A percentile compares a stretch with the other conserved stretches of the same genome.
These are phyloP conservation scores for Gymnopilus junonius DNA, from an alignment of 768 basidiomycete genomes.

Conservation along the genomic window DNA sequence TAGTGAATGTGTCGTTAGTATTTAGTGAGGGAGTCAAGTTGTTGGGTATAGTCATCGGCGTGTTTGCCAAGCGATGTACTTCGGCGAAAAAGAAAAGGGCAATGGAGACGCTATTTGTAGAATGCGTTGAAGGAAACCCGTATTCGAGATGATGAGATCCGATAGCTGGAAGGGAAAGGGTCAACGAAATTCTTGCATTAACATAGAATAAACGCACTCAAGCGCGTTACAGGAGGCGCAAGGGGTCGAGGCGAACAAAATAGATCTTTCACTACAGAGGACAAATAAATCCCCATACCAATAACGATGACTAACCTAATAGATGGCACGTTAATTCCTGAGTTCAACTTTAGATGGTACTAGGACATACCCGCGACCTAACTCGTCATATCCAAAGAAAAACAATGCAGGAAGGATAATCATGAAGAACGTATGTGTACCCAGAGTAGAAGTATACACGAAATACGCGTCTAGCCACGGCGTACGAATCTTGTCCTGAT, in stretches of 20 bases:
- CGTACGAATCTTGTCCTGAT: slow-evolving; percentile 56
- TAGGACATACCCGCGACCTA: slow-evolving; percentile 75
- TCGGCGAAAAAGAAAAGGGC: slow-evolving; percentile 78
- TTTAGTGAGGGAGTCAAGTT: slow-evolving; percentile 3
- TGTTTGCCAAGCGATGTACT: slow-evolving; percentile 54
- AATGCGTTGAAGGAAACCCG: slow-evolving; percentile 96
- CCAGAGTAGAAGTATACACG: slow-evolving; percentile 79
- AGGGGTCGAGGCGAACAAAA: slow-evolving; percentile 91
- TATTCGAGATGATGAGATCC: slow-evolving; percentile 87
- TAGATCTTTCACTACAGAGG: slow-evolving; percentile 88
- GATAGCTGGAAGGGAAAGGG: slow-evolving; percentile 52
- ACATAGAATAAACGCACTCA: slow-evolving; percentile 56
- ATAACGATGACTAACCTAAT: slow-evolving; percentile 69
- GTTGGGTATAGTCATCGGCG: slow-evolving; percentile 18
- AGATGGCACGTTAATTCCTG: neutral
- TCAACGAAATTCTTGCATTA: neutral
- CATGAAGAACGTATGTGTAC: slow-evolving; percentile 95
- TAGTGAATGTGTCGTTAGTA: slow-evolving; percentile 9
- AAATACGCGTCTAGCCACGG: slow-evolving; percentile 82
- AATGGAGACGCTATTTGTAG: slow-evolving; percentile 89
- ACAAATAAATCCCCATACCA: slow-evolving; percentile 82
- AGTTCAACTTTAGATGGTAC: neutral
- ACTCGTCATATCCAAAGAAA: slow-evolving; percentile 81
- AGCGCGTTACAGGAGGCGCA: slow-evolving; percentile 87
- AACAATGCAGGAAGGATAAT: slow-evolving; percentile 82